A percentile compares a stretch with the other conserved stretches of the same genome.
Conservation (phyloP, 2,329 filamentous ascomycete genomes). For the Aspergillus cejpii region DNA sequence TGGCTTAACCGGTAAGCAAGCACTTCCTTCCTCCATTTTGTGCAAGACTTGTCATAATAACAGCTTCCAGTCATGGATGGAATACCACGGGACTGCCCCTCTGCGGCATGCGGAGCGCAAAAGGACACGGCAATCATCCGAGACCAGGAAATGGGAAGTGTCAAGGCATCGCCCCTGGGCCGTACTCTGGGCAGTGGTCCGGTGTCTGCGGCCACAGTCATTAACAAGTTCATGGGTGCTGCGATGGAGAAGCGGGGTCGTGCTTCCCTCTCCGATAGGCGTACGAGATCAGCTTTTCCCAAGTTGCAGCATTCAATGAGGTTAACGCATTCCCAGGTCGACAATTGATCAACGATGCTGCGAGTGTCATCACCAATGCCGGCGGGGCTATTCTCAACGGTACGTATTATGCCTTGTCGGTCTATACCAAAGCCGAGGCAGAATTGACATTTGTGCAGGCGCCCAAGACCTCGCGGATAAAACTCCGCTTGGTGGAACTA, state of each 20-base stretch:
- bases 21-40: neutral
- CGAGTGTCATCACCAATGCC: slow-evolving; percentile 27
- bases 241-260: neutral
- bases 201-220: slow-evolving; percentile 52
- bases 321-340: slow-evolving; percentile 9
- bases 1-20: slow-evolving; percentile 47
- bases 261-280: neutral
- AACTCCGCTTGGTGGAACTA: slow-evolving; percentile 7
- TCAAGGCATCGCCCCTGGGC: slow-evolving; percentile 55
- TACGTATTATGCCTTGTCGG: neutral
- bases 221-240: slow-evolving; percentile 54
- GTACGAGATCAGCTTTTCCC: neutral
- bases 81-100: slow-evolving; percentile 60
- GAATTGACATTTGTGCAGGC: neutral
- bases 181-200: slow-evolving; percentile 56
- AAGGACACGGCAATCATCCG: slow-evolving; percentile 66
- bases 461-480: slow-evolving; percentile 6
- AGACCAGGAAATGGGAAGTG: slow-evolving; percentile 50
- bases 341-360: slow-evolving; percentile 18
- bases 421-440: neutral
- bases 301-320: neutral
- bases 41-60: neutral
- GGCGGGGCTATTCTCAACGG: slow-evolving; percentile 12
- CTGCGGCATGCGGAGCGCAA: slow-evolving; percentile 57
- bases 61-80: slow-evolving; percentile 51